Percentiles rank a stretch among this genome's conserved stretches.
Conservation (phyloP, 2,329 filamentous ascomycete species). For the Pseudogymnoascus sp. region DNA sequence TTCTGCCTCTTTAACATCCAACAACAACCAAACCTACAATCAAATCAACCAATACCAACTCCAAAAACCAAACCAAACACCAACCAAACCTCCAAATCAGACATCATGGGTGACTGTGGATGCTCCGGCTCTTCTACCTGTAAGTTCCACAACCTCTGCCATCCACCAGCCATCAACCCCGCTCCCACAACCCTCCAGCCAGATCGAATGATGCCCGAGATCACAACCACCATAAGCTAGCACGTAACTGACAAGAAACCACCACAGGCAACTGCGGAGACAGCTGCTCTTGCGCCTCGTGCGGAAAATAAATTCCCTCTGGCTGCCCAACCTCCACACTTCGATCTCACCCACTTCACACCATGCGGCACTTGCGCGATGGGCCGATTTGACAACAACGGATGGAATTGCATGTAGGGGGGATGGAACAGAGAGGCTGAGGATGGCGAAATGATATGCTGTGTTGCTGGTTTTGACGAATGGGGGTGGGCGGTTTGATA, state of each 20-base stretch:
- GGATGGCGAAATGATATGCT: not conserved
- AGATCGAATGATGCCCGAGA: not conserved
- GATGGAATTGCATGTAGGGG: not conserved
- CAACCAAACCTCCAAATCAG: slow-evolving; percentile 2
- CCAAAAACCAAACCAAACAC: not conserved
- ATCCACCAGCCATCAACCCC: not conserved
- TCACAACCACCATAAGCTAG: not conserved
- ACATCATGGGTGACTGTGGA: slow-evolving; percentile 9
- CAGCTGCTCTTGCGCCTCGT: slow-evolving; percentile 7
- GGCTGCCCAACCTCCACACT: slow-evolving; percentile 1
- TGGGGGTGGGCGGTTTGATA: slow-evolving; percentile 2
- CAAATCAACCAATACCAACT: not conserved
- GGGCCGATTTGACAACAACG: not conserved
- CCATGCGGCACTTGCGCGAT: not conserved
- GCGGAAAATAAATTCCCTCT: slow-evolving; percentile 5
- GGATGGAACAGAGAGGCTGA: not conserved
- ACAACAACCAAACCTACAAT: not conserved
- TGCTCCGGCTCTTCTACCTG: slow-evolving; percentile 9
- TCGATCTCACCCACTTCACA: not conserved
- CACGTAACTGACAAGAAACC: not conserved
- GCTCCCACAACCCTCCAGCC: not conserved
- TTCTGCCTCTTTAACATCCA: not conserved
- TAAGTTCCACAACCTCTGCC: not conserved
- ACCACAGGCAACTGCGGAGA: slow-evolving; percentile 1
- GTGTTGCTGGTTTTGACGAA: not conserved